Evolutionary conservation across 805 yeast species (phyloP), one percentile per base, ranked within the genome.

Genomic region (Blastobotrys terrestris): DNA sequence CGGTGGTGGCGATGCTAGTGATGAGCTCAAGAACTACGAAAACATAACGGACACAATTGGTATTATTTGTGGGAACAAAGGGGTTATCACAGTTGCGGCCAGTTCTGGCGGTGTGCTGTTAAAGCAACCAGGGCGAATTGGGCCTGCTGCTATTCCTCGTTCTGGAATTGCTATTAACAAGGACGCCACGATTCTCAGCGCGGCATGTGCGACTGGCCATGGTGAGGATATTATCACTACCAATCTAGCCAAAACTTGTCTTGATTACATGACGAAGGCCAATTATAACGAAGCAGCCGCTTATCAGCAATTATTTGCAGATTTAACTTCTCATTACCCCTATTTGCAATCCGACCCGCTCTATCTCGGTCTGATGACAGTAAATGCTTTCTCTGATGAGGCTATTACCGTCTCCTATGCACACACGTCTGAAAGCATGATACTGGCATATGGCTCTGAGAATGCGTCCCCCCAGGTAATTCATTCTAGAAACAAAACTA

Each of bases 131-230:
- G 77, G 77, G 8, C 46, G 77, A 31, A 50, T 73, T 1, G 77
- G 77, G 2, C 73, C 75, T 0, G 77, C 77, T 1, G 73, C 73
- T 1, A 44, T 73, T 1, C 49, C 65, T 3, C 77, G 77, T 0
- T 58, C 68, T n/a, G 76, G 75, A 1, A 53, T 50, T 22, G 58
- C 55, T 67, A 57, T 56, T 26, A 48, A 31, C 11, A 41, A 16
- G n/a, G 50, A 18, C 21, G 42, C 39, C 3, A 2, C 39, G 5
- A 15, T 46, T 8, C 46, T 42, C 7, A 55, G 48, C 48, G 67
- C 56, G 47, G 63, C 52, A 14, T 68, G 72, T 46, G 58, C 70
- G 1, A 61, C 65, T n/a, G 76, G 76, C 8, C 62, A 62, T 51
- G 77, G 77, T 5, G 77, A 72, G 48, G 77, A 73, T 50, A 71